These are phyloP conservation scores for Geotrichum phurueaensis DNA, from an alignment of 1,139 yeast genomes.

Conservation along the genomic window DNA sequence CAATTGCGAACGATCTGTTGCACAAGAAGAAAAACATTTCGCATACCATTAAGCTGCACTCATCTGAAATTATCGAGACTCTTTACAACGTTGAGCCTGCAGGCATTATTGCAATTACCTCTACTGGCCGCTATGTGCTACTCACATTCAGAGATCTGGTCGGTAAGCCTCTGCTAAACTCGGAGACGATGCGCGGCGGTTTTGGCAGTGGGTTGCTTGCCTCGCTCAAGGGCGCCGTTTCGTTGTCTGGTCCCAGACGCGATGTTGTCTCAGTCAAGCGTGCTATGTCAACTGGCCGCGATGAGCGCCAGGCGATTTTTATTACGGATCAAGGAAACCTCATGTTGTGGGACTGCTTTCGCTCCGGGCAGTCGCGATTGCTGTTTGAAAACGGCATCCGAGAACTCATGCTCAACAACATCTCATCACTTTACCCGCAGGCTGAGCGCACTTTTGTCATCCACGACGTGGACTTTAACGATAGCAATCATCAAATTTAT, in stretches of 20 bases:
- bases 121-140: conserved; percentile 60
- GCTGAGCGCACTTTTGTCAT: conserved; percentile 41
- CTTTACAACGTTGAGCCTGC: conserved; percentile 67
- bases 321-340: conserved; percentile 42
- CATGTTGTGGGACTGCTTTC: conserved; percentile 44
- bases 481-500: conserved; percentile 42
- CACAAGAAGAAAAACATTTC: conserved; percentile 39
- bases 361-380: conserved; percentile 40
- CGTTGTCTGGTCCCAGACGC: conserved; percentile 32
- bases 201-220: conserved; percentile 32
- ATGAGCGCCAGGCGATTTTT: conserved; percentile 42
- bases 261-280: conserved; percentile 58
- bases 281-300: conserved; percentile 51
- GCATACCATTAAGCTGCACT: conserved; percentile 36
- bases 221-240: conserved; percentile 29
- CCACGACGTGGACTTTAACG: conserved; percentile 44
- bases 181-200: conserved; percentile 27
- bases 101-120: conserved; percentile 67
- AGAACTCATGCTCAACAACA: conserved; percentile 37
- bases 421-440: conserved; percentile 42
- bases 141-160: conserved; percentile 60
- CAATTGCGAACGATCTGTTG: conserved; percentile 59
- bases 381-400: conserved; percentile 36
- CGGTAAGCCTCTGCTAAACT: conserved; percentile 49
- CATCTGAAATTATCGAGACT: conserved; percentile 42